Evolutionary conservation across 371 early-diverging fungal genomes (phyloP).

Genomic region (Mortierella sp.): DNA sequence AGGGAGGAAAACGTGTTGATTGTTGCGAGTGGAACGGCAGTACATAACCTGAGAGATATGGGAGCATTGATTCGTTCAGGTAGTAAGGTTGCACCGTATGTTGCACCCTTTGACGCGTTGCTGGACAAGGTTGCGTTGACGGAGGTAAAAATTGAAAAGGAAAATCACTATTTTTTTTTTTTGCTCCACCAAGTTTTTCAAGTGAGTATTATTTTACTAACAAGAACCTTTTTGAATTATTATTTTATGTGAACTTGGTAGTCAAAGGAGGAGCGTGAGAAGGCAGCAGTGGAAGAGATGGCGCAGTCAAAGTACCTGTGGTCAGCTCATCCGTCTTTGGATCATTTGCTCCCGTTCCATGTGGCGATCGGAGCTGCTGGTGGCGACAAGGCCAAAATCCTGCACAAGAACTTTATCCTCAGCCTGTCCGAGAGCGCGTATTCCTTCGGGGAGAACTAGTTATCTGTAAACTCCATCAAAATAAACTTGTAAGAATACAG

Average conservation of each 20-base stretch:
- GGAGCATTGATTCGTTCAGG: conserved; percentile 40
- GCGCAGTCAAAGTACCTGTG: conserved; percentile 40
- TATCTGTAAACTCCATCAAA: not conserved
- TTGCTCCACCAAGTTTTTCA: too few species aligned
- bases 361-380: conserved; percentile 61
- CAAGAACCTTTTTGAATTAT: not conserved
- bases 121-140: conserved; percentile 47
- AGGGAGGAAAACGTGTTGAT: conserved; percentile 65
- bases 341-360: conserved; percentile 60
- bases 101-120: conserved; percentile 57
- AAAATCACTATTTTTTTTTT: not conserved
- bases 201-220: too few species aligned
- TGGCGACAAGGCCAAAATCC: conserved; percentile 22
- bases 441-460: conserved; percentile 44
- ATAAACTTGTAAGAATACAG: not conserved
- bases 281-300: conserved; percentile 41
- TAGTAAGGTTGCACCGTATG: conserved; percentile 54
- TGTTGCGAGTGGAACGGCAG: conserved; percentile 68
- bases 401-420: conserved; percentile 52
- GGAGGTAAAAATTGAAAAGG: conserved; percentile 15
- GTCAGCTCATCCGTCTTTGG: conserved; percentile 58
- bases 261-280: conserved; percentile 25
- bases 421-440: conserved; percentile 47
- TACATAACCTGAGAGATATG: conserved; percentile 65
- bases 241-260: not conserved